Base-by-base conservation (phyloP, 345 rosid species). In the Adansonia digitata region DNA sequence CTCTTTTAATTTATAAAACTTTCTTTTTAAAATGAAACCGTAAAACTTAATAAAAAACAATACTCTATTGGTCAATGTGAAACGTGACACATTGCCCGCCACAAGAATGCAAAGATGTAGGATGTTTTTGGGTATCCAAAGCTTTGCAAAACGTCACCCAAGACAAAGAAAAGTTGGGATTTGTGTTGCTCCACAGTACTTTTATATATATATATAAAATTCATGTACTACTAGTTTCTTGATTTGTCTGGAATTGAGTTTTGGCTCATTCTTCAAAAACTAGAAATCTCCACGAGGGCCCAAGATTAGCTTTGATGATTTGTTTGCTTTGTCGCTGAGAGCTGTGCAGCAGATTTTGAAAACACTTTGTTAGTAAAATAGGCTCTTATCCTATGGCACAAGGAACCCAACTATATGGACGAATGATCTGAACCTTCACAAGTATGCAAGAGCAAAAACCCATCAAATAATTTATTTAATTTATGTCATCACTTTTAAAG, bases 61-160 rank as follows among this genome's bases (percentile, higher is more conserved):
- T n/a, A n/a, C n/a, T n/a, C n/a, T n/a, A n/a, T n/a, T n/a, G n/a
- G n/a, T n/a, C n/a, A n/a, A n/a, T n/a, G n/a, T n/a, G n/a, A n/a
- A n/a, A n/a, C n/a, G n/a, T n/a, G n/a, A n/a, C n/a, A n/a, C n/a
- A n/a, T n/a, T n/a, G n/a, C n/a, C n/a, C n/a, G n/a, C n/a, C n/a
- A n/a, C n/a, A n/a, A 79, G 52, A 77, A 72, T 77, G 81, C 83
- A 82, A 81, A 73, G 43, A 45, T 63, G 69, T 49, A 64, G 78
- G 74, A 76, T 72, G 64, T 51, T 53, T 68, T 48, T 72, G 66
- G 82, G 82, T 74, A 83, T 81, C 86, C 89, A 77, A 83, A 71
- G 88, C 46, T 68, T 24, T 29, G 0, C n/a, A n/a, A n/a, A n/a
- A n/a, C n/a, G n/a, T n/a, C n/a, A n/a, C n/a, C n/a, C n/a, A n/a